Evolutionary conservation across 2,329 filamentous ascomycete species (phyloP).

Genomic region (Chalaropsis thielavioides): DNA sequence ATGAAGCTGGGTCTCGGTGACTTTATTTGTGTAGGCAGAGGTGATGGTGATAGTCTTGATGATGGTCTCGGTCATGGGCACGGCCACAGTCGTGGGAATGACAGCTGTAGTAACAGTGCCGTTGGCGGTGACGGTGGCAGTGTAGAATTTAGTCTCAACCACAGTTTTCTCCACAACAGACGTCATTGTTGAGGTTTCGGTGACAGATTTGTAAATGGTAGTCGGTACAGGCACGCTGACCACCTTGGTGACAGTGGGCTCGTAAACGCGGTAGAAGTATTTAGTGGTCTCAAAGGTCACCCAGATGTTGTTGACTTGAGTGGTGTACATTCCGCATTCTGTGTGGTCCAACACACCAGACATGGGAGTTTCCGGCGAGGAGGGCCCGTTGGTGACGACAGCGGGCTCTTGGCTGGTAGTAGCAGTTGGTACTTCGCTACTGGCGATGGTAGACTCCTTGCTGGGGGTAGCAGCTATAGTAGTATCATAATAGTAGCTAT

Average conservation of each 20-base stretch:
- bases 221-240: slow-evolving; percentile 3
- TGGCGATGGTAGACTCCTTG: not conserved
- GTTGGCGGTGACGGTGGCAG: not conserved
- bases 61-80: slow-evolving; percentile 2
- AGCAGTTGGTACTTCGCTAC: not conserved
- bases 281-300: slow-evolving; percentile 19
- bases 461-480: not conserved
- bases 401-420: not conserved
- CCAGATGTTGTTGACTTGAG: slow-evolving; percentile 18
- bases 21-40: not conserved
- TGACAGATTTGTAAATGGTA: slow-evolving; percentile 1
- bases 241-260: slow-evolving; percentile 14
- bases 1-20: not conserved
- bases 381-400: not conserved
- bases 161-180: not conserved
- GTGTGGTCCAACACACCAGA: slow-evolving; percentile 13
- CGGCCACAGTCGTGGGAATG: slow-evolving; percentile 3
- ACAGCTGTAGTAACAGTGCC: not conserved
- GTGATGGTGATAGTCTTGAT: not conserved
- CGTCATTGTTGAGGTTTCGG: slow-evolving; percentile 14
- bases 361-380: not conserved
- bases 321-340: slow-evolving; percentile 3
- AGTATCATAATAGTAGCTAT: not conserved
- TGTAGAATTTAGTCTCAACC: not conserved
- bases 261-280: slow-evolving; percentile 18